Percentiles rank a stretch among this genome's conserved stretches.
These are phyloP conservation scores for Acanthamoeba triangularis DNA, from an alignment of 208 protist species.

Conservation along the genomic window DNA sequence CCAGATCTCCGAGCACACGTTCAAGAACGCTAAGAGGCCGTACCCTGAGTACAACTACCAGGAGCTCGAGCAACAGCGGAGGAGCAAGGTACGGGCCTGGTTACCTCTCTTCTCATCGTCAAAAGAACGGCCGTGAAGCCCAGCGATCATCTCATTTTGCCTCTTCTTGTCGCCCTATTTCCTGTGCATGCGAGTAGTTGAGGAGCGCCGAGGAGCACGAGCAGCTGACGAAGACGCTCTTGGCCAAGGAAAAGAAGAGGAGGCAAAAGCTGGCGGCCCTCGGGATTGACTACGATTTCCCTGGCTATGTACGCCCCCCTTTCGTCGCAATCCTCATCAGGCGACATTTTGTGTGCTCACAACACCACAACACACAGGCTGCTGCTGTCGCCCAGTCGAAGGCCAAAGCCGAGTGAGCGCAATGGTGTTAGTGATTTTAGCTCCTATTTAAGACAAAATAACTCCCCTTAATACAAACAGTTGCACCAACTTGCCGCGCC, in stretches of 20 bases:
- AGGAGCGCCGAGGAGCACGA: conserved; percentile 62
- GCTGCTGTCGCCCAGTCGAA: too few species aligned
- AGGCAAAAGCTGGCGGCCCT: conserved; percentile 74
- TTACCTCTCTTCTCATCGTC: not conserved
- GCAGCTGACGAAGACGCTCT: conserved; percentile 48
- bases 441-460: too few species aligned
- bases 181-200: not conserved
- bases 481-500: too few species aligned
- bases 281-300: conserved; percentile 86
- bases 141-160: not conserved
- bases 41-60: conserved; percentile 17
- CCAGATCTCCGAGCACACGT: conserved; percentile 79
- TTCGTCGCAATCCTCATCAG: not conserved
- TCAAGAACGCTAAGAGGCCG: conserved; percentile 55
- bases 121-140: not conserved
- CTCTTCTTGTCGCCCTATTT: not conserved
- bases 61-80: not conserved
- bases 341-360: not conserved
- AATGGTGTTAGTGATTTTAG: too few species aligned
- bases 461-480: too few species aligned
- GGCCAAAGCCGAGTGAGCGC: too few species aligned
- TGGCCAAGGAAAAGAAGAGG: conserved; percentile 71
- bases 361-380: not conserved
- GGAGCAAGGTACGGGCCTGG: conserved; percentile 9
- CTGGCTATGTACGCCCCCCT: conserved; percentile 77